phyloP scores from a whole-genome alignment of 768 basidiomycete species.

The Ramaria sp. region DNA sequence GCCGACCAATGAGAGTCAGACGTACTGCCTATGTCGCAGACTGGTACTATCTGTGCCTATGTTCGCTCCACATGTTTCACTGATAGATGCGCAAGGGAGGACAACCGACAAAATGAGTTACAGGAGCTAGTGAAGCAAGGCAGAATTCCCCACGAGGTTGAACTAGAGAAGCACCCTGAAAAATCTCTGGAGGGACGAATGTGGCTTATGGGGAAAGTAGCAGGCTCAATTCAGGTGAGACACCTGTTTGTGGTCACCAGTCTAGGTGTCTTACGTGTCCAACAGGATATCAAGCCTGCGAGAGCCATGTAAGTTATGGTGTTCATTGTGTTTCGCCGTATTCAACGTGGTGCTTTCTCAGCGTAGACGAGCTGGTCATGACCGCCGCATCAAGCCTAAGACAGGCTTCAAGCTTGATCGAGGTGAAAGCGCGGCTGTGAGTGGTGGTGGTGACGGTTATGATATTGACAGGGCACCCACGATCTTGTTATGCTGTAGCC shows the following conservation, averaged over 20 bases:
- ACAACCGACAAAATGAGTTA: slow-evolving; percentile 47
- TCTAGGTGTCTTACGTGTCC: slow-evolving; percentile 8
- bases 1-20: slow-evolving; percentile 73
- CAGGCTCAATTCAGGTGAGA: slow-evolving; percentile 53
- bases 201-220: slow-evolving; percentile 75
- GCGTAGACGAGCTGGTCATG: slow-evolving; percentile 72
- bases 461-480: not conserved
- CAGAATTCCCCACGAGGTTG: slow-evolving; percentile 64
- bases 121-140: slow-evolving; percentile 47
- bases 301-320: slow-evolving; percentile 58
- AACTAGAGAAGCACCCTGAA: slow-evolving; percentile 59
- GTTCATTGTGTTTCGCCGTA: slow-evolving; percentile 1
- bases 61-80: slow-evolving; percentile 15
- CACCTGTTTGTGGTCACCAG: not conserved
- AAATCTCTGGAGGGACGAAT: slow-evolving; percentile 44
- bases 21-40: slow-evolving; percentile 69
- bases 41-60: slow-evolving; percentile 35
- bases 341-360: slow-evolving; percentile 18
- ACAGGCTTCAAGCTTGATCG: slow-evolving; percentile 29
- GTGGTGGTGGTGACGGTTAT: slow-evolving; percentile 31
- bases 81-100: slow-evolving; percentile 36
- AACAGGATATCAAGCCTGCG: slow-evolving; percentile 71
- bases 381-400: slow-evolving; percentile 53
- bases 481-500: not conserved
- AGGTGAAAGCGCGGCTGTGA: slow-evolving; percentile 42